Evolutionary conservation across 176 grass and related monocot species (phyloP), one percentile per base, ranked within the genome.

Genomic region (Poa annua): DNA sequence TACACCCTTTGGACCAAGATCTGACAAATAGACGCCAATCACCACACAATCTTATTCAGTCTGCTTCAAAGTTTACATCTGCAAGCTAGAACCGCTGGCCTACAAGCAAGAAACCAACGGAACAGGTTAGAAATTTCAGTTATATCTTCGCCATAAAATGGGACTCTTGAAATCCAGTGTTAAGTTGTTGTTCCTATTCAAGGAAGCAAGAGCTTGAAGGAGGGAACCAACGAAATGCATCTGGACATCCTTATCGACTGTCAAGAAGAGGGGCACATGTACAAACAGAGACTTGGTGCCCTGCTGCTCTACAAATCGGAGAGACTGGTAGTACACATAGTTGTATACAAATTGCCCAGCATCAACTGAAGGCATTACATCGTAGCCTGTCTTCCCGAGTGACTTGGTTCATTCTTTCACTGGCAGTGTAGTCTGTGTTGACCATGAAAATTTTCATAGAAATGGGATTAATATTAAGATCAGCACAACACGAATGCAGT

Each of bases 331-430:
- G 74, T 98, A 98, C 77, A 95, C 91, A 38, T 91, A 98, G 77
- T 98, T 98, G 87, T 93, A 98, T 39, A 98, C 93, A 21, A 95
- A 98, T 52, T 91, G 80, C 26, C 89, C 96, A n/a, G 96, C 92
- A 1, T 98, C 96, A 57, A 93, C 87, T 47, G 96, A 98, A 47
- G 85, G 83, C 79, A 88, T 67, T 41, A 93, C 96, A 38, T 98
- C 96, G 44, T 98, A 93, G 64, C 93, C 96, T 53, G 88, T 95
- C 80, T 90, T 95, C 13, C 79, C 66, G 26, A 98, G 86, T 65
- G 87, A 72, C 69, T 88, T 98, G 8, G 91, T 80, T 72, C 95
- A 81, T 44, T 95, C 89, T 19, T 62, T 88, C 60, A 93, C 93
- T 10, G 93, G 96, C 13, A 98, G 72, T 14, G 88, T 89, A 54